Evolutionary conservation across 2,329 filamentous ascomycete species (phyloP), one percentile per base, ranked within the genome.

Genomic region (Clarireedia homoeocarpa): DNA sequence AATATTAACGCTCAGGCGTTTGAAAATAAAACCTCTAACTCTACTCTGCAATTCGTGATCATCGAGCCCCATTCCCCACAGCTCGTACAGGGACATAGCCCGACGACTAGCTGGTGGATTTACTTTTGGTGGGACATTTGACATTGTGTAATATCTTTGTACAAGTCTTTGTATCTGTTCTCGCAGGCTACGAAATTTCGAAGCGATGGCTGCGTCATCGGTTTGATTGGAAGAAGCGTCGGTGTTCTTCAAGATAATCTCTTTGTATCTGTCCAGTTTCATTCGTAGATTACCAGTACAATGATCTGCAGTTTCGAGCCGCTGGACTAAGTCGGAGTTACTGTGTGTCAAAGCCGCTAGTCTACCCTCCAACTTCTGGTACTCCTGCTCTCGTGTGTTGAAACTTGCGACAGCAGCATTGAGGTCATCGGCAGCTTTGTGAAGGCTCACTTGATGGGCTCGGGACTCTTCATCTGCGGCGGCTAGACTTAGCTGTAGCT

Each of bases 111-210:
- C 15, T 51, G 10, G 14, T 34, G 5, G 14, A 6, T 17, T 15
- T 12, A 26, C 23, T 15, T 10, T 7, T 51, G 36, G 49, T 7
- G 15, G 36, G 14, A 26, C 12, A 12, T 23, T 3, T n/a, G n/a
- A 5, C n/a, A 39, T 24, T 15, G 30, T 24, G 27, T 20, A 44
- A n/a, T 15, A 40, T 15, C 2, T 17, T n/a, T 10, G 5, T 15
- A 51, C 12, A n/a, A 51, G 40, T 15, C 39, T 20, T 14, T 51
- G 49, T 12, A 44, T 51, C 14, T 42, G 23, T 27, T 27, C 38
- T 4, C 3, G 4, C 17, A 51, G 23, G 7, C 14, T n/a, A 26
- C 15, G 9, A 23, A 30, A 42, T 7, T 9, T 17, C 14, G 36
- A 17, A 44, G 10, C 34, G 5, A 51, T 51, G 1, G 6, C 14